These are phyloP conservation scores for Ceratocystis albifundus DNA, from an alignment of 2,329 filamentous ascomycete genomes.

Conservation along the genomic window DNA sequence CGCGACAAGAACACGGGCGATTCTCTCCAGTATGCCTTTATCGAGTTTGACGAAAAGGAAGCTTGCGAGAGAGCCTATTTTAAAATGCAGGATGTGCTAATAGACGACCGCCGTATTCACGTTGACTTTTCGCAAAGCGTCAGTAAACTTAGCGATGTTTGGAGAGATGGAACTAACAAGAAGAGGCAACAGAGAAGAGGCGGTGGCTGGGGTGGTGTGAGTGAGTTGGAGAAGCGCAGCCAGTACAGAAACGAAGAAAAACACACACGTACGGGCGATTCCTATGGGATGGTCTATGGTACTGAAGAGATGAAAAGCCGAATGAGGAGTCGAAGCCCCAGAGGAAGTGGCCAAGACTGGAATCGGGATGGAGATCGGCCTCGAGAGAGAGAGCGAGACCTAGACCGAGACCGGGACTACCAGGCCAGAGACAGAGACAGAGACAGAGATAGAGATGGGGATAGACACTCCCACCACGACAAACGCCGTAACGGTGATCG, in stretches of 20 bases:
- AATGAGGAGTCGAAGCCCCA: constrained; percentile 29
- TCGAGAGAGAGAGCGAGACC: neutral
- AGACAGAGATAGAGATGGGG: constrained; percentile 30
- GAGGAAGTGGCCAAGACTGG: constrained; percentile 7
- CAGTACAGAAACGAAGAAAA: constrained; percentile 64
- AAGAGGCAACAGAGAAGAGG: constrained; percentile 59
- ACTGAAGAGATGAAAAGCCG: constrained; percentile 46
- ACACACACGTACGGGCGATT: constrained; percentile 31
- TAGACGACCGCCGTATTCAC: constrained; percentile 94
- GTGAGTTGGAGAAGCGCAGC: constrained; percentile 74
- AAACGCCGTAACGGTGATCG: constrained; percentile 24
- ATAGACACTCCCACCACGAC: constrained; percentile 24
- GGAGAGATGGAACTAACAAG: constrained; percentile 73
- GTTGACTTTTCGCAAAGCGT: constrained; percentile 98
- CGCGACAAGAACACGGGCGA: constrained; percentile 88
- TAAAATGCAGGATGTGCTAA: constrained; percentile 96
- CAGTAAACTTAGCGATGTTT: constrained; percentile 73
- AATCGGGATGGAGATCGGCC: constrained; percentile 23
- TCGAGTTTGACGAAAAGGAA: constrained; percentile 87
- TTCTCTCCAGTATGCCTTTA: constrained; percentile 93
- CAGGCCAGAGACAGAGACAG: constrained; percentile 26
- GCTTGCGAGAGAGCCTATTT: constrained; percentile 93
- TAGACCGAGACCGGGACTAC: constrained; percentile 24
- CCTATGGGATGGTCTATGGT: constrained; percentile 72
- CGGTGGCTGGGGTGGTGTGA: constrained; percentile 75